These are phyloP conservation scores for Neofusicoccum parvum DNA, from an alignment of 2,329 filamentous ascomycete species.

Conservation along the genomic window DNA sequence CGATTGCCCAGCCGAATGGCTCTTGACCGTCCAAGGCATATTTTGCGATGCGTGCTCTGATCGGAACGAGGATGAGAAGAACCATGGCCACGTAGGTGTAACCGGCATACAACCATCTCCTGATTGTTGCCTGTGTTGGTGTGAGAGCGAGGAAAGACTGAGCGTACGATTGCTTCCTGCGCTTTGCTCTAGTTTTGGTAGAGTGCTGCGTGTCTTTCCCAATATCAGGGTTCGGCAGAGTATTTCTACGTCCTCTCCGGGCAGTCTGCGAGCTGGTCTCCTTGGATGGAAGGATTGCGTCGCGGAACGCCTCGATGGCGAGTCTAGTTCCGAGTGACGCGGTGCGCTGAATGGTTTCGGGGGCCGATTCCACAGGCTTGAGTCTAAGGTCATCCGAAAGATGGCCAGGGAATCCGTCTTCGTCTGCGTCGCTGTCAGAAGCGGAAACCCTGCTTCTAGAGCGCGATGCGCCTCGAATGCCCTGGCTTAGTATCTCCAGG, in stretches of 20 bases:
- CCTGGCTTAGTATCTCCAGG: constrained; percentile 43
- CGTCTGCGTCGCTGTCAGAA: constrained; percentile 51
- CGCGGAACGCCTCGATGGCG: constrained; percentile 4
- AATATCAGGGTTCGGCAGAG: constrained; percentile 28
- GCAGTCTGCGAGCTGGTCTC: not conserved
- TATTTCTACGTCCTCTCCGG: constrained; percentile 34
- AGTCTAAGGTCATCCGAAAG: constrained; percentile 8
- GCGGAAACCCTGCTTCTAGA: constrained; percentile 8
- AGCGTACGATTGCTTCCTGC: constrained; percentile 28
- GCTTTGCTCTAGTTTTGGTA: not conserved
- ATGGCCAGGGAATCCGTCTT: constrained; percentile 35
- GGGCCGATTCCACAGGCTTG: constrained; percentile 18
- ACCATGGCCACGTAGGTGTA: constrained; percentile 74
- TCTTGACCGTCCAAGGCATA: constrained; percentile 73
- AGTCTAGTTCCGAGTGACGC: not conserved
- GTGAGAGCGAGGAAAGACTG: constrained; percentile 81
- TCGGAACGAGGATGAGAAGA: constrained; percentile 66
- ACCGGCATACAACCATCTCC: constrained; percentile 82
- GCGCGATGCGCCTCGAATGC: constrained; percentile 27
- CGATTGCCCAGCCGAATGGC: constrained; percentile 88
- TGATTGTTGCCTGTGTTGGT: constrained; percentile 69
- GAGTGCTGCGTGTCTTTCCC: constrained; percentile 21
- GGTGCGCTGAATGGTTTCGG: not conserved
- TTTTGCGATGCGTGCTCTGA: constrained; percentile 69
- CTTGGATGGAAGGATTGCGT: constrained; percentile 8